Percentiles rank a stretch among this genome's conserved stretches.
phyloP scores from a whole-genome alignment of 2,329 filamentous ascomycete genomes.

The Neonectria magnoliae region DNA sequence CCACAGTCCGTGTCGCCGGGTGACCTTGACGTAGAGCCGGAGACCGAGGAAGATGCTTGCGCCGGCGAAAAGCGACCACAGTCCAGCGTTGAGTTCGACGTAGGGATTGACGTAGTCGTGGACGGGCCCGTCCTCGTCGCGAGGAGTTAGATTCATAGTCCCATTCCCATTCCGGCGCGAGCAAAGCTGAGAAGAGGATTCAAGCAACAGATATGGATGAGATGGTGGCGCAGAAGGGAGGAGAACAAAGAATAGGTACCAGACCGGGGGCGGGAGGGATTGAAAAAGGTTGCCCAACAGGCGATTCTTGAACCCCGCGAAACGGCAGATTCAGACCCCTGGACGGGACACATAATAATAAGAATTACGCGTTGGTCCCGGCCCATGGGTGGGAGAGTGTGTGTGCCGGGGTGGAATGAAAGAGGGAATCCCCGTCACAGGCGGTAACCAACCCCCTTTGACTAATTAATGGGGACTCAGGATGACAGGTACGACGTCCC shows the following conservation, averaged over 20 bases:
- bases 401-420: not conserved
- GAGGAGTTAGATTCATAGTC: conserved; percentile 36
- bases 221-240: not conserved
- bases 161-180: conserved; percentile 24
- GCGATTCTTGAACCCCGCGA: not conserved
- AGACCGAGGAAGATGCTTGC: conserved; percentile 45
- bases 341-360: not conserved
- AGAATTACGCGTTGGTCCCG: conserved; percentile 1
- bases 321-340: not conserved
- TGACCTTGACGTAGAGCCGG: conserved; percentile 50
- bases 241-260: not conserved
- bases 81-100: conserved; percentile 45
- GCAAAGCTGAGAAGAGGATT: not conserved
- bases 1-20: conserved; percentile 49
- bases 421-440: not conserved
- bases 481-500: not conserved
- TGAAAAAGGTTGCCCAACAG: not conserved
- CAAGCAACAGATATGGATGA: not conserved
- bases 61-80: conserved; percentile 48
- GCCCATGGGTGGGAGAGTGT: not conserved
- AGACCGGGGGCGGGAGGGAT: not conserved
- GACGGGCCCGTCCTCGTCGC: conserved; percentile 39
- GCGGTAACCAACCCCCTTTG: not conserved
- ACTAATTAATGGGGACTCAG: not conserved
- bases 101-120: conserved; percentile 44